These are phyloP conservation scores for Cladosporium velox DNA, from an alignment of 2,329 filamentous ascomycete species.

Conservation along the genomic window DNA sequence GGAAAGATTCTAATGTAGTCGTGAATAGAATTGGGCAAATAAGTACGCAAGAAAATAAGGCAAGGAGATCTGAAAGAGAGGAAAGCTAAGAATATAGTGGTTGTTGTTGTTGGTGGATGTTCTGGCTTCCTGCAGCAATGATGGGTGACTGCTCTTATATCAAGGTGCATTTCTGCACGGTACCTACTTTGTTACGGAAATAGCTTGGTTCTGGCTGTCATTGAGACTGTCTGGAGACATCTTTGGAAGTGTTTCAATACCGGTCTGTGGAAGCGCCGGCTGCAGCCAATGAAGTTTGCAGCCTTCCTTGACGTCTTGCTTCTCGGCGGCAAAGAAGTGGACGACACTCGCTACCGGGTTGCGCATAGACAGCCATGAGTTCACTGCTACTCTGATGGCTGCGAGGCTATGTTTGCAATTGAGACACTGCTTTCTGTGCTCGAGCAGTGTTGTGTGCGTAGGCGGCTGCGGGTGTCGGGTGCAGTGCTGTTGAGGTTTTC, in stretches of 20 bases:
- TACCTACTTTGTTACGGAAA: conserved; percentile 14
- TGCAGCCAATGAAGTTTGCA: conserved; percentile 11
- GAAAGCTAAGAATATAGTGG: conserved; percentile 11
- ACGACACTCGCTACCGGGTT: neutral
- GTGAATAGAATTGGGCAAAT: neutral
- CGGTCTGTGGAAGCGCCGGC: conserved; percentile 16
- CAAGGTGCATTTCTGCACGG: neutral
- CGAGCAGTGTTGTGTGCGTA: neutral
- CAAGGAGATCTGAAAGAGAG: conserved; percentile 1
- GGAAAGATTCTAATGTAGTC: neutral
- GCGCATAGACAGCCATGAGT: conserved; percentile 1
- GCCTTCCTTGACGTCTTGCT: conserved; percentile 1
- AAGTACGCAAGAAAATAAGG: neutral
- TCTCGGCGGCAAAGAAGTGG: conserved; percentile 7
- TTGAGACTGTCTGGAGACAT: conserved; percentile 7
- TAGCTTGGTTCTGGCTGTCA: neutral
- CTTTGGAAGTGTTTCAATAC: conserved; percentile 7
- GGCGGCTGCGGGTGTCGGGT: conserved; percentile 13
- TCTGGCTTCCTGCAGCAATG: neutral
- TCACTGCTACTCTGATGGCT: neutral
- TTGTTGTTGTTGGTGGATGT: neutral
- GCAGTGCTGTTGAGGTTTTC: conserved; percentile 3
- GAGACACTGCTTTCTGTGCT: neutral
- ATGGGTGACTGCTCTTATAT: conserved; percentile 8
- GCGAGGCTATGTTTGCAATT: neutral